Base-by-base conservation (phyloP, 306 rosid species). In the Ziziphus jujuba region DNA sequence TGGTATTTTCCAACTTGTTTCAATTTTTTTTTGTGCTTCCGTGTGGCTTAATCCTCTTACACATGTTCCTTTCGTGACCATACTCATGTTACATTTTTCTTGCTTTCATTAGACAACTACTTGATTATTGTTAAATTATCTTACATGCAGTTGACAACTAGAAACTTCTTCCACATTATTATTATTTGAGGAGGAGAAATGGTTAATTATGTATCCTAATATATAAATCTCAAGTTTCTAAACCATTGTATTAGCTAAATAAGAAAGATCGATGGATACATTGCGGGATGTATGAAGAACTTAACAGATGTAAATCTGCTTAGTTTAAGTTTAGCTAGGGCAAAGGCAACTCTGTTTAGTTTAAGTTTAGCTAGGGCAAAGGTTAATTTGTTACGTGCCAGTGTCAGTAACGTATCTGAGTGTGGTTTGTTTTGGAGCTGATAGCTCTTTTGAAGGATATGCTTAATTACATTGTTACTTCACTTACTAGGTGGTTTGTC, bases 1-100 rank as follows among this genome's bases (percentile, higher is more conserved):
- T 93, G 99, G 99, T 93, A 90, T 54, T 24, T 60, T 70, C 57
- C 78, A 53, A 52, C 59, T 64, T 21, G 58, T 68, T 57, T 56
- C 50, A n/a, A 34, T 57, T 51, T 59, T 48, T 66, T 6, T 50
- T 63, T 70, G 17, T 24, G 35, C 15, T 40, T 52, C 60, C 56
- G 44, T 60, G 67, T 35, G 53, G 40, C 58, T 59, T 55, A 48
- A 43, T 34, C 54, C 9, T 57, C 16, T 9, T 48, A 67, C 4
- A 3, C 45, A 35, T 65, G 15, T 54, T 59, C 59, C 48, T 56
- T 66, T 72, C 51, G 17, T 73, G 67, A 55, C 43, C 66, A 66
- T 17, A 35, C 57, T 24, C 28, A 36, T 50, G 10, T 16, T 16
- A 50, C 6, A 40, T 38, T 12, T n/a, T 50, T 47, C 51, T 50